Percentiles rank a stretch among this genome's conserved stretches.
Conservation (phyloP, 2,329 filamentous ascomycete genomes). For the Byssothecium circinans region DNA sequence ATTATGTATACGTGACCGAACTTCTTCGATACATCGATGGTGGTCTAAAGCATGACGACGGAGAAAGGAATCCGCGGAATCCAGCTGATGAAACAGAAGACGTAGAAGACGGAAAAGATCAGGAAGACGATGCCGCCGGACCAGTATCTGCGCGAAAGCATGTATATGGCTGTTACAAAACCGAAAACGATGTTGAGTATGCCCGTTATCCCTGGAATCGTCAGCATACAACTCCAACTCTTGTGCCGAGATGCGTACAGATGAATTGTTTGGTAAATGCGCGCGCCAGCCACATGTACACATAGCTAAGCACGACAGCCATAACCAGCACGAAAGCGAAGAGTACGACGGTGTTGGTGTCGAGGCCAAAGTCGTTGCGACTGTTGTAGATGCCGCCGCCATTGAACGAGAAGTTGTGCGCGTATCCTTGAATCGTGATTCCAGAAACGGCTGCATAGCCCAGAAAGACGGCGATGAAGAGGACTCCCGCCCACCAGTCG, state of each 20-base stretch:
- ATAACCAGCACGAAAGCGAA: slow-evolving; percentile 77
- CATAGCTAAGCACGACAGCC: slow-evolving; percentile 73
- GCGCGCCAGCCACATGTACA: slow-evolving; percentile 75
- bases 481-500: slow-evolving; percentile 83
- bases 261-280: slow-evolving; percentile 87
- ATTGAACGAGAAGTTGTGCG: slow-evolving; percentile 48
- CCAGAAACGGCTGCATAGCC: slow-evolving; percentile 79
- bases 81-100: slow-evolving; percentile 86
- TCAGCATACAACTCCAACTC: not conserved
- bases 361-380: slow-evolving; percentile 66
- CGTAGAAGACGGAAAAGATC: slow-evolving; percentile 76
- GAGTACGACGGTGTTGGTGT: slow-evolving; percentile 82
- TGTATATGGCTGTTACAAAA: slow-evolving; percentile 84
- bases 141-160: slow-evolving; percentile 75
- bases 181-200: slow-evolving; percentile 73
- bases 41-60: slow-evolving; percentile 82
- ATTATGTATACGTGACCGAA: slow-evolving; percentile 87
- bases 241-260: slow-evolving; percentile 50
- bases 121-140: slow-evolving; percentile 86
- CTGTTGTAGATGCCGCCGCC: slow-evolving; percentile 75
- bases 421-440: slow-evolving; percentile 73
- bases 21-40: slow-evolving; percentile 80
- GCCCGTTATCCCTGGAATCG: slow-evolving; percentile 59
- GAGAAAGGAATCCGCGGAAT: slow-evolving; percentile 85
- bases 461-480: slow-evolving; percentile 70